These are phyloP conservation scores for Adansonia rubrostipa DNA, from an alignment of 441 rosid species.

Conservation along the genomic window DNA sequence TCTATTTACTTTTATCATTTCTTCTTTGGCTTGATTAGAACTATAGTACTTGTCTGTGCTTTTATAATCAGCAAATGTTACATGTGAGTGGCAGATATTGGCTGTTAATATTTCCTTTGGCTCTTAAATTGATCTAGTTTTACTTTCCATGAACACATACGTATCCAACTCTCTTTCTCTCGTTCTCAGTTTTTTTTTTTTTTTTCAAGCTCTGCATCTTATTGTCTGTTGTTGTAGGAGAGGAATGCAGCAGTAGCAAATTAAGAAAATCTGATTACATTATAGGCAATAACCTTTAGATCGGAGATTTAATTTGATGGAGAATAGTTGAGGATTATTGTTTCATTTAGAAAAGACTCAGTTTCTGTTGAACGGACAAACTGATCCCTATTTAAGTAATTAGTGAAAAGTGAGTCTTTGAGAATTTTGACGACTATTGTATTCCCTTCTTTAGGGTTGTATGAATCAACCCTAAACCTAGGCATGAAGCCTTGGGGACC, in stretches of 20 bases:
- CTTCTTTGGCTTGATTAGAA: background rate
- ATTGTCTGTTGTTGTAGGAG: background rate
- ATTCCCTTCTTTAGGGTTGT: background rate
- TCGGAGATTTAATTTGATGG: background rate
- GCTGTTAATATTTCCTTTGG: background rate
- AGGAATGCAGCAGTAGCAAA: background rate
- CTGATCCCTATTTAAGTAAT: background rate
- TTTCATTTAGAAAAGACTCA: background rate
- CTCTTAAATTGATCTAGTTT: background rate
- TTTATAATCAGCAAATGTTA: too few species aligned
- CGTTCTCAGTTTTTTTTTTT: background rate
- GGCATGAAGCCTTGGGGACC: background rate
- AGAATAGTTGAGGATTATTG: background rate
- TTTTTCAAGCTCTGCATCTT: background rate
- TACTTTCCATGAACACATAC: background rate
- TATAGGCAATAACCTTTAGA: background rate
- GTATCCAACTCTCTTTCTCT: background rate
- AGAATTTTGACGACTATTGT: background rate
- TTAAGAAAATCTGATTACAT: background rate
- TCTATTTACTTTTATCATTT: background rate
- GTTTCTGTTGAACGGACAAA: background rate
- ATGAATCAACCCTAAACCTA: background rate
- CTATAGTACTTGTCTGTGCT: too few species aligned
- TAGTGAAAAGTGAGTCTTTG: background rate
- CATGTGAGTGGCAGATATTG: background rate